phyloP scores from a whole-genome alignment of 371 early-diverging fungal genomes.

The Rhizomucor pusillus region DNA sequence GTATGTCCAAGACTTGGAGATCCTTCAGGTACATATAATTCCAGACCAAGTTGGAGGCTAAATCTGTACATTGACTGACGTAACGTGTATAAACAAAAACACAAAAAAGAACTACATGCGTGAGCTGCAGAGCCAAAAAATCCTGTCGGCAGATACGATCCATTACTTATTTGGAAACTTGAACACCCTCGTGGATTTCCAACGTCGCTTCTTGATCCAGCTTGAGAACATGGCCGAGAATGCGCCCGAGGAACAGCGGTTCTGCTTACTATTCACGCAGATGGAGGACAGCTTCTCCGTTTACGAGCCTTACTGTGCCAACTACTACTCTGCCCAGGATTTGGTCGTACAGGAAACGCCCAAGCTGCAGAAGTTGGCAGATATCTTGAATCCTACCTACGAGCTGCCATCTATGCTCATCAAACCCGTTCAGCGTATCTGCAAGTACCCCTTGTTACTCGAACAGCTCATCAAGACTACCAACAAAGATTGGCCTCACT shows the following conservation, averaged over 20 bases:
- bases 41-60: slow-evolving; percentile 8
- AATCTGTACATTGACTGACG: slow-evolving; percentile 8
- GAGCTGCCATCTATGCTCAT: slow-evolving; percentile 90
- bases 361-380: slow-evolving; percentile 54
- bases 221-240: slow-evolving; percentile 83
- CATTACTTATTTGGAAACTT: slow-evolving; percentile 91
- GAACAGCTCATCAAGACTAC: slow-evolving; percentile 82
- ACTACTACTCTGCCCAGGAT: slow-evolving; percentile 79
- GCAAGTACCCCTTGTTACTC: slow-evolving; percentile 93
- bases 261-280: slow-evolving; percentile 78
- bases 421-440: slow-evolving; percentile 96
- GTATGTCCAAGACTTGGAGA: slow-evolving; percentile 89
- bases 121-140: slow-evolving; percentile 52
- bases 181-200: slow-evolving; percentile 91
- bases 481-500: slow-evolving; percentile 64
- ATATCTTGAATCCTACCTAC: slow-evolving; percentile 81
- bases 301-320: slow-evolving; percentile 94
- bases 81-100: no score
- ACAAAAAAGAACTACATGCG: slow-evolving; percentile 62
- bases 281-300: slow-evolving; percentile 86
- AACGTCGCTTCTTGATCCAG: slow-evolving; percentile 89
- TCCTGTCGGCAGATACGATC: slow-evolving; percentile 72
- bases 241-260: slow-evolving; percentile 76
- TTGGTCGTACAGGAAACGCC: slow-evolving; percentile 51
- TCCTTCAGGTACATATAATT: slow-evolving; percentile 63